Conservation (phyloP, 495 filamentous ascomycete genomes). For the Aspergillus baeticus region DNA sequence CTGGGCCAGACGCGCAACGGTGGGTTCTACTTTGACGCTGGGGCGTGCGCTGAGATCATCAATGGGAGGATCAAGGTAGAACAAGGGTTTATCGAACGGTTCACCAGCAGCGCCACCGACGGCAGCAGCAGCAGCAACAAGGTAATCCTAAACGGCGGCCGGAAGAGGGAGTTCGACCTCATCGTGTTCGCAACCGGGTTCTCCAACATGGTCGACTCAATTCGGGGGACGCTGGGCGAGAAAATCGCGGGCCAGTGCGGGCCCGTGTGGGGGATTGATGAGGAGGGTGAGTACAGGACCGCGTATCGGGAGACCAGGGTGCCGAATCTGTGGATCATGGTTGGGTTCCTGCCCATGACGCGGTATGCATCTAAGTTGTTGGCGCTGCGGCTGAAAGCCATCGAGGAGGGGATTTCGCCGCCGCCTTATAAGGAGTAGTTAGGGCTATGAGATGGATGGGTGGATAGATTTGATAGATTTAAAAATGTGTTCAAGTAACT, state of each 20-base stretch:
- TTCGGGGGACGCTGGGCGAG: slow-evolving; percentile 48
- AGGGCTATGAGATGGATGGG: too few species aligned
- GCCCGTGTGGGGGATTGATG: slow-evolving; percentile 72
- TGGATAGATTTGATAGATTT: slow-evolving; percentile 5
- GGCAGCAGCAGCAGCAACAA: too few species aligned
- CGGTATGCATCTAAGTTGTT: slow-evolving; percentile 23
- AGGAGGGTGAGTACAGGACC: slow-evolving; percentile 64
- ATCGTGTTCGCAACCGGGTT: slow-evolving; percentile 77
- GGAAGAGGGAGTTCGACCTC: slow-evolving; percentile 62
- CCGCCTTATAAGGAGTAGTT: slow-evolving; percentile 15
- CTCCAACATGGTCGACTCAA: slow-evolving; percentile 42
- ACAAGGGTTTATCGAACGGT: slow-evolving; percentile 41
- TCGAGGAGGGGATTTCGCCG: slow-evolving; percentile 20
- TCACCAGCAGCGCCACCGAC: too few species aligned
- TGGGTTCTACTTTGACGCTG: slow-evolving; percentile 72
- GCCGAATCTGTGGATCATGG: slow-evolving; percentile 27
- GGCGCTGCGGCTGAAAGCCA: slow-evolving; percentile 22
- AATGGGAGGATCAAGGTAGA: slow-evolving; percentile 69
- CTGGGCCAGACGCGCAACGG: slow-evolving; percentile 52
- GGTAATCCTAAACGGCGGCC: slow-evolving; percentile 59
- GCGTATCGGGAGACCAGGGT: slow-evolving; percentile 61
- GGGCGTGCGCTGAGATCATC: slow-evolving; percentile 59
- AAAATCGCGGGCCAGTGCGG: slow-evolving; percentile 48
- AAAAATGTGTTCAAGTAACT: too few species aligned
- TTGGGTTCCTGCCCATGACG: slow-evolving; percentile 22